Evolutionary conservation across 129 eudicot species (phyloP).

Genomic region (Lactuca saligna): DNA sequence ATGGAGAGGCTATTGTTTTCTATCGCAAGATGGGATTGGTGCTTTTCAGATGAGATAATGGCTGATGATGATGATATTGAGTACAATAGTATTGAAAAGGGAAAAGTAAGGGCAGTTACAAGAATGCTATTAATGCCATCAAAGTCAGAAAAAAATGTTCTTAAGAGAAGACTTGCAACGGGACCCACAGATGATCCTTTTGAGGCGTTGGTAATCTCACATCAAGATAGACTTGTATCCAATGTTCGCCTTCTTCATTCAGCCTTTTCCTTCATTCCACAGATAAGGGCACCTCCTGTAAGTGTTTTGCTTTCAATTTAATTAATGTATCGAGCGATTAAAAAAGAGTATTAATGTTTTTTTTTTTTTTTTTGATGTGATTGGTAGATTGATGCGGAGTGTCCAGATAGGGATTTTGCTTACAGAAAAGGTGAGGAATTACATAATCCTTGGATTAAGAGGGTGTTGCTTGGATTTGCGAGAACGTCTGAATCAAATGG

Average conservation of each 20-base stretch:
- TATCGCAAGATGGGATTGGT: slow-evolving; percentile 45
- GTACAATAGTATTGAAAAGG: slow-evolving; percentile 49
- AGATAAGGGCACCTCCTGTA: slow-evolving; percentile 94
- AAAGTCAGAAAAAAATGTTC: slow-evolving; percentile 45
- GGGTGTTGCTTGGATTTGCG: slow-evolving; percentile 78
- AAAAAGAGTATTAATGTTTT: neutral
- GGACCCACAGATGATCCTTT: slow-evolving; percentile 71
- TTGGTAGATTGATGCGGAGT: slow-evolving; percentile 66
- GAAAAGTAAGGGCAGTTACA: slow-evolving; percentile 73
- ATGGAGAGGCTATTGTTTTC: slow-evolving; percentile 86
- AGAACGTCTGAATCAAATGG: slow-evolving; percentile 86
- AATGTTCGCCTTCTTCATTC: slow-evolving; percentile 73
- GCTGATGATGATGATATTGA: slow-evolving; percentile 41
- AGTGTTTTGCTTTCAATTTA: slow-evolving; percentile 19
- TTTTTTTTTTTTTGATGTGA: slow-evolving; percentile 14
- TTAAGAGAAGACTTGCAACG: slow-evolving; percentile 55
- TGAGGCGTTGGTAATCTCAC: slow-evolving; percentile 71
- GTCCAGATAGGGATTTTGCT: slow-evolving; percentile 84
- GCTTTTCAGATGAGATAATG: slow-evolving; percentile 48
- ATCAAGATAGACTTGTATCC: slow-evolving; percentile 79
- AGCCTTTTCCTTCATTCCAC: slow-evolving; percentile 80
- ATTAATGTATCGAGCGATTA: neutral
- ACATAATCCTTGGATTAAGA: slow-evolving; percentile 93
- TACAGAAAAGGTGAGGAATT: slow-evolving; percentile 73
- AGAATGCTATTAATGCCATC: slow-evolving; percentile 84